Conservation (phyloP, 192 early-diverging fungal genomes). For the Coemansia sp. region DNA sequence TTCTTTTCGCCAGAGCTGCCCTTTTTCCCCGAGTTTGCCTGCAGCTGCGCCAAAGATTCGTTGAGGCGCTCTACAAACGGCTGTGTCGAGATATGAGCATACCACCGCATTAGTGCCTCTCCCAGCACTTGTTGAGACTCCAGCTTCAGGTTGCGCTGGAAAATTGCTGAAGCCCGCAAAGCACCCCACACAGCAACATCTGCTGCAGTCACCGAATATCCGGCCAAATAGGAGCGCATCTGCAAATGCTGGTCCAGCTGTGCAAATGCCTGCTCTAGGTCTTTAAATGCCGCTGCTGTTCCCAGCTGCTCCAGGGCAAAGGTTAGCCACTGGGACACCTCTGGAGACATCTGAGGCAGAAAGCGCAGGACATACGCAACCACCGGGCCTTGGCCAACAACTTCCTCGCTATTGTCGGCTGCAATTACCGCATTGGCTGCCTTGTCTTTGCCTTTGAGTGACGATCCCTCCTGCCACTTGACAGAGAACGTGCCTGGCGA, state of each 20-base stretch:
- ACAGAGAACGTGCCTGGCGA: slow-evolving; percentile 29
- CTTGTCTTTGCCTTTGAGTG: slow-evolving; percentile 41
- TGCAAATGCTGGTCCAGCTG: slow-evolving; percentile 79
- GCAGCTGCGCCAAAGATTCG: slow-evolving; percentile 7
- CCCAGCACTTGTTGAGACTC: slow-evolving; percentile 56
- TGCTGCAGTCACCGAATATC: slow-evolving; percentile 71
- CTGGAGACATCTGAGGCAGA: neutral
- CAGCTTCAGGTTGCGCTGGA: slow-evolving; percentile 76
- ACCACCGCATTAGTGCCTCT: slow-evolving; percentile 78
- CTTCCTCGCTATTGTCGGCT: slow-evolving; percentile 1
- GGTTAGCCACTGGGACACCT: slow-evolving; percentile 69
- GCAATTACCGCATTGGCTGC: slow-evolving; percentile 38
- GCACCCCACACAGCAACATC: slow-evolving; percentile 89
- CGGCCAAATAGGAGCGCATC: slow-evolving; percentile 77
- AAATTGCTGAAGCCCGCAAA: slow-evolving; percentile 74
- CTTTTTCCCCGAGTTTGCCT: slow-evolving; percentile 1
- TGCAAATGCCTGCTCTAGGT: slow-evolving; percentile 63
- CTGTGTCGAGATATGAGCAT: slow-evolving; percentile 64
- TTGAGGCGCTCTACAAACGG: slow-evolving; percentile 53
- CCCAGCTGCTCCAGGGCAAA: slow-evolving; percentile 64
- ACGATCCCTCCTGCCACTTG: slow-evolving; percentile 54
- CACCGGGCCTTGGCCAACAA: slow-evolving; percentile 15
- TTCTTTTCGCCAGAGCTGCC: slow-evolving; percentile 24
- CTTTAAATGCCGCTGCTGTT: slow-evolving; percentile 63
- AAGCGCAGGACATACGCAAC: neutral